Evolutionary conservation across 257 asterid genomes (phyloP), one percentile per base, ranked within the genome.

Genomic region (Asclepias syriaca): DNA sequence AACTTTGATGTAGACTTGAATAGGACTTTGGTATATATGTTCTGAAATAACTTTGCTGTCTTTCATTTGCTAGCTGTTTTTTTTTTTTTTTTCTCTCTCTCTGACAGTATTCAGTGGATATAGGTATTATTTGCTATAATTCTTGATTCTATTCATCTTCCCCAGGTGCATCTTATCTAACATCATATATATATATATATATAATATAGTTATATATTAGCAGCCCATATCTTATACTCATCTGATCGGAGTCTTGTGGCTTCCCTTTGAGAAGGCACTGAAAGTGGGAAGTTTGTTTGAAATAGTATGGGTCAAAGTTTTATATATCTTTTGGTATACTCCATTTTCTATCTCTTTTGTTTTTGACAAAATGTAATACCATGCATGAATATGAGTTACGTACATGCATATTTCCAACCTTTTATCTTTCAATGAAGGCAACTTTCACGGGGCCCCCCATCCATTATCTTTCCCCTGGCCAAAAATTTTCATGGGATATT

Each of bases 331-430:
- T 49, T 54, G 64, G 27, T 59, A 43, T 15, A 14, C 16, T 56
- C 37, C 18, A 29, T 68, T 55, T 46, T 12, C 51, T 71, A 16
- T 72, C 63, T 50, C 57, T 32, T 45, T 19, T n/a, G n/a, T 11
- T 5, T 5, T 54, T 72, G 77, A 65, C 75, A 68, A 57, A 77
- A 61, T 72, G 70, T 53, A 58, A 66, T 69, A 76, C 75, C 87
- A 73, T 86, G 88, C 85, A 86, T 80, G 84, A 80, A 84, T 55
- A 74, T 49, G 73, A 27, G 60, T 73, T 43, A 82, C 84, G 84
- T 74, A 80, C 78, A 45, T 79, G 69, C 76, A 74, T 77, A 69
- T 9, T 57, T 51, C 49, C 46, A 63, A 1, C 66, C 48, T 48
- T 57, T 70, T 50, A 61, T 45, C 22, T 76, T 74, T 54, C 39